Percentiles rank a stretch among this genome's conserved stretches.
phyloP scores from a whole-genome alignment of 2,329 filamentous ascomycete genomes.

The Phoma sp. region DNA sequence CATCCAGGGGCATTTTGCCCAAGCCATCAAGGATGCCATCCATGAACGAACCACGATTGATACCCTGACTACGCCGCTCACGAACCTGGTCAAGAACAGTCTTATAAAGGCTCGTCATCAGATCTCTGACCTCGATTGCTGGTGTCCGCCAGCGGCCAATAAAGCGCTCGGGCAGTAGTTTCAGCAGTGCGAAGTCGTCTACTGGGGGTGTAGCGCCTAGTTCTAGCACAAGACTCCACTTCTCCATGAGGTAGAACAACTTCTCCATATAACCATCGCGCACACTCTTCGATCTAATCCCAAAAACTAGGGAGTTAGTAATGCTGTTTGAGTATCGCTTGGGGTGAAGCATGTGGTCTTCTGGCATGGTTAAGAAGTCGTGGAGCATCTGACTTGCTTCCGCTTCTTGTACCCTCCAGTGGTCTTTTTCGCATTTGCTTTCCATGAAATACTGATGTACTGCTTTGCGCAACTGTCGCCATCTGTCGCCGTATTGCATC shows the following conservation, averaged over 20 bases:
- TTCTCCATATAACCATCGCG: constrained; percentile 41
- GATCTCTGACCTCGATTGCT: constrained; percentile 13
- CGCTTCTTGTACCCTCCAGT: constrained; percentile 54
- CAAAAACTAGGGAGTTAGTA: constrained; percentile 17
- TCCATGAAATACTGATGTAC: constrained; percentile 54
- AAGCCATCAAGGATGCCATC: constrained; percentile 22
- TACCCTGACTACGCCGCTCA: constrained; percentile 13
- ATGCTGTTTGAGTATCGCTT: constrained; percentile 57
- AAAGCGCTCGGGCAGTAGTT: constrained; percentile 46
- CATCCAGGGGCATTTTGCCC: constrained; percentile 9
- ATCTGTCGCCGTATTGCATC: constrained; percentile 55
- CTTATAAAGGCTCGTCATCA: constrained; percentile 21
- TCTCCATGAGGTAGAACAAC: constrained; percentile 51
- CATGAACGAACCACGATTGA: constrained; percentile 19
- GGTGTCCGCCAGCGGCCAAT: constrained; percentile 22
- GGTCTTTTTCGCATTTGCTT: constrained; percentile 51
- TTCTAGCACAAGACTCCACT: constrained; percentile 52
- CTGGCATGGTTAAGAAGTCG: constrained; percentile 52
- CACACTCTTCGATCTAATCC: constrained; percentile 21
- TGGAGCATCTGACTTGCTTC: constrained; percentile 57
- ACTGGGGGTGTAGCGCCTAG: constrained; percentile 56
- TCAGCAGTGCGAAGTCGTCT: constrained; percentile 42
- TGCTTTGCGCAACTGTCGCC: constrained; percentile 54
- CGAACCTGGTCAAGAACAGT: constrained; percentile 17
- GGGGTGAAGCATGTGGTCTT: constrained; percentile 55